Base-by-base conservation (phyloP, 495 filamentous ascomycete species). In the Zalerion maritima region DNA sequence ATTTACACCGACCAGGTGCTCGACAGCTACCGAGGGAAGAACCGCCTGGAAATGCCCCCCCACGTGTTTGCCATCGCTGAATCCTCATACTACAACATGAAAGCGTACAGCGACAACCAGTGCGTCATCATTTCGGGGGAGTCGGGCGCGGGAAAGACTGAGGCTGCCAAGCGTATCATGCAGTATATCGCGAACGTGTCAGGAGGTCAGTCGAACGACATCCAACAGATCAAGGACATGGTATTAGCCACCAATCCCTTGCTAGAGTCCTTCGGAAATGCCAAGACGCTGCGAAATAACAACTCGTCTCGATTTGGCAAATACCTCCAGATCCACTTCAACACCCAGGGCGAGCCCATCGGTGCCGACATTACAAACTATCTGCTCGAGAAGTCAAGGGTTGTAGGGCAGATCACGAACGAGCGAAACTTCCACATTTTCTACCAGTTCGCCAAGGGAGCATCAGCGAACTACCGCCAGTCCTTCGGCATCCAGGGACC, bases 401-500 rank as follows among this genome's bases (percentile, higher is more conserved):
- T 99, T 1, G 89, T 96, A 2, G 86, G 87, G 5, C 91, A 96
- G 58, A 96, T 94, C 39, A 66, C 54, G 33, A 87, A 96, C 38
- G 91, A 99, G 64, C 72, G 91, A 38, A 96, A 93, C 51, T 99
- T 99, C 57, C 91, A 99, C 53, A 96, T 99, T 42, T 96, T 99
- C 52, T 99, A 99, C 54, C 91, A 99, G 50, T 94, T 94, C 54
- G 78, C 91, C 13, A 99, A 99, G 50, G 85, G 79, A 1, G 91
- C 89, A 9, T 78, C 84, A 6, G 67, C 78, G 43, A 75, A 78
- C 25, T 91, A 94, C 51, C 64, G 85, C 49, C 73, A 85, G 36
- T 76, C 57, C 20, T 94, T 81, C 47, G 89, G 89, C 18, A 57
- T 99, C 2, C 89, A 94, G 48, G 76, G 75, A 38, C 91, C 91